Evolutionary conservation across 2,329 filamentous ascomycete genomes (phyloP).

Genomic region (Ophiostoma populinum): DNA sequence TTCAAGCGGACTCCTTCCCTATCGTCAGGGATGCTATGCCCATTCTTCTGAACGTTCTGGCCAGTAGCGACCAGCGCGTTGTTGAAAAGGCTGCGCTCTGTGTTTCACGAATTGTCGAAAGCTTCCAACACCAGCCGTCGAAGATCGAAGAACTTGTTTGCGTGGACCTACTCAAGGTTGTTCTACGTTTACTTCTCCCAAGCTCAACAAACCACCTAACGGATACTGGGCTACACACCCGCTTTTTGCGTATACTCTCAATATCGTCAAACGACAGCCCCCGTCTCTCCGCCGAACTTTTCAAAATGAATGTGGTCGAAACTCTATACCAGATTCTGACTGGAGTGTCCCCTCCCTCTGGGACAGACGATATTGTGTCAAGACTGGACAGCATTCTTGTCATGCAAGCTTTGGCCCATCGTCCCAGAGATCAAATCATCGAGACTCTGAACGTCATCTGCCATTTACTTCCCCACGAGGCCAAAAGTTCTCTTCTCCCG

Average conservation of each 20-base stretch:
- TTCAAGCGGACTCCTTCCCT: slow-evolving; percentile 80
- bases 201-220: slow-evolving; percentile 84
- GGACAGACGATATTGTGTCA: slow-evolving; percentile 57
- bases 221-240: slow-evolving; percentile 83
- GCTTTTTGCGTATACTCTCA: slow-evolving; percentile 81
- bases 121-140: slow-evolving; percentile 74
- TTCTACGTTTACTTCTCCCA: slow-evolving; percentile 74
- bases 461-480: slow-evolving; percentile 61
- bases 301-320: slow-evolving; percentile 94
- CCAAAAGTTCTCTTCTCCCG: no score
- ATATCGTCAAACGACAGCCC: slow-evolving; percentile 85
- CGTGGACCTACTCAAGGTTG: slow-evolving; percentile 66
- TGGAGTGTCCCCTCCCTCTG: slow-evolving; percentile 76
- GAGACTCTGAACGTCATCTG: slow-evolving; percentile 97
- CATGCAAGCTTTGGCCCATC: slow-evolving; percentile 95
- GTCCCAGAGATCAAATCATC: slow-evolving; percentile 87
- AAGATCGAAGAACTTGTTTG: slow-evolving; percentile 90
- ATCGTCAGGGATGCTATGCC: slow-evolving; percentile 95
- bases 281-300: slow-evolving; percentile 67
- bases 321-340: slow-evolving; percentile 95
- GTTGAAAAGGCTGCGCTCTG: slow-evolving; percentile 94
- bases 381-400: slow-evolving; percentile 95
- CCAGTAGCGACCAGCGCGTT: slow-evolving; percentile 87
- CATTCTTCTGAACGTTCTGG: slow-evolving; percentile 74
- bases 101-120: slow-evolving; percentile 90